phyloP scores from a whole-genome alignment of 257 asterid genomes.

The Buddleja alternifolia region DNA sequence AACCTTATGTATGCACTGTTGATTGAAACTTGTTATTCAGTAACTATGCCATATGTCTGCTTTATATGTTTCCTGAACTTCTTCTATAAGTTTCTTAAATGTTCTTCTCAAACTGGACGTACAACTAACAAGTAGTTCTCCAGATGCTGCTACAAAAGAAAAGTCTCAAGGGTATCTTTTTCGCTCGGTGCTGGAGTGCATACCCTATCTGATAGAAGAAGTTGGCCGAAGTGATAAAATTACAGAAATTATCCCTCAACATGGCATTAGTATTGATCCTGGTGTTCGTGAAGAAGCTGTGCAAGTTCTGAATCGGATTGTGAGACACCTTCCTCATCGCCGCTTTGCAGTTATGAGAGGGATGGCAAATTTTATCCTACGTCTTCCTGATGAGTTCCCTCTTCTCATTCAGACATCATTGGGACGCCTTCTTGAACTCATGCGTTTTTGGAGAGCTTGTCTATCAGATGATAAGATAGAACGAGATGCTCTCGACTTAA shows the following conservation, averaged over 20 bases:
- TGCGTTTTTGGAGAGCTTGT: conserved; percentile 98
- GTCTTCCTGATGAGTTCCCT: conserved; percentile 98
- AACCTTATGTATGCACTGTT: conserved; percentile 6
- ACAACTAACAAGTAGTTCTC: conserved; percentile 40
- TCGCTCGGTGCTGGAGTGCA: conserved; percentile 95
- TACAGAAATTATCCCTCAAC: conserved; percentile 97
- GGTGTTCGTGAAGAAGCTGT: conserved; percentile 99
- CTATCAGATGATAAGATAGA: conserved; percentile 72
- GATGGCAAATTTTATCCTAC: conserved; percentile 85
- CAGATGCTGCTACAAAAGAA: conserved; percentile 95
- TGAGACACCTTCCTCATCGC: conserved; percentile 91
- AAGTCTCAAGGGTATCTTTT: conserved; percentile 98
- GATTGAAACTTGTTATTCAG: conserved; percentile 20
- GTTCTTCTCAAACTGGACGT: conserved; percentile 23
- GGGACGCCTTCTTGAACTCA: conserved; percentile 96
- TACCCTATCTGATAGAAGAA: conserved; percentile 98
- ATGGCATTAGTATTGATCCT: conserved; percentile 98
- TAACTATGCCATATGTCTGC: conserved; percentile 24
- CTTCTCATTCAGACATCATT: conserved; percentile 96
- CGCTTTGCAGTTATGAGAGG: conserved; percentile 99
- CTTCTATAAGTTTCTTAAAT: conserved; percentile 33
- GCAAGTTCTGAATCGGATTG: conserved; percentile 92
- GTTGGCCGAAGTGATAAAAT: conserved; percentile 97
- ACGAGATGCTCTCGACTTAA: conserved; percentile 56
- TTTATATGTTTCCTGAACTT: conserved; percentile 25